These are phyloP conservation scores for Knufia petricola DNA, from an alignment of 2,329 filamentous ascomycete genomes.

Conservation along the genomic window DNA sequence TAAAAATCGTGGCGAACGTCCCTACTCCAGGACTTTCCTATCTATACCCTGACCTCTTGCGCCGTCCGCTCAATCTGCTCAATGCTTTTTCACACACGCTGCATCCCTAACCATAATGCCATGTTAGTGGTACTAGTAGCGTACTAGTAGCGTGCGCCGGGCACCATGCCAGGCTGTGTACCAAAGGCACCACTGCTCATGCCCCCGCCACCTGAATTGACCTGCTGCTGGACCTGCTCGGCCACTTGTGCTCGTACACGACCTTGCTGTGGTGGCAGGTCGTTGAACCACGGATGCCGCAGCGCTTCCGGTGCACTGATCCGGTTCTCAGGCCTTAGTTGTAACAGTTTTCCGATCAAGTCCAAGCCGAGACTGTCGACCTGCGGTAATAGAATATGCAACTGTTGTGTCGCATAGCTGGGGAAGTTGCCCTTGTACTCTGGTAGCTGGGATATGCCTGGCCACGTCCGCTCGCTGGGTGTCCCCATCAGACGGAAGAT, in stretches of 20 bases:
- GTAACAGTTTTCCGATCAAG: slow-evolving; percentile 80
- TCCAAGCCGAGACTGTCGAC: slow-evolving; percentile 83
- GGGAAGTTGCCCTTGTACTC: slow-evolving; percentile 96
- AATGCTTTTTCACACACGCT: not conserved
- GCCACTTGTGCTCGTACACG: slow-evolving; percentile 11
- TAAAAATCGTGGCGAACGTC: too few relatives aligned
- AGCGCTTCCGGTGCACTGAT: slow-evolving; percentile 81
- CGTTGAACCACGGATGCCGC: slow-evolving; percentile 83
- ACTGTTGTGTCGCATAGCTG: slow-evolving; percentile 85
- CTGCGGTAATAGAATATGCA: slow-evolving; percentile 76
- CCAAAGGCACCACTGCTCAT: slow-evolving; percentile 16
- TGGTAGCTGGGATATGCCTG: slow-evolving; percentile 87
- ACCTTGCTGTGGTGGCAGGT: slow-evolving; percentile 31
- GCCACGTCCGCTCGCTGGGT: slow-evolving; percentile 89
- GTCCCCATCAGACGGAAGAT: slow-evolving; percentile 99
- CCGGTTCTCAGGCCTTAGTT: slow-evolving; percentile 81
- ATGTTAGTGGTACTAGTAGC: too few relatives aligned
- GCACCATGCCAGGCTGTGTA: slow-evolving; percentile 19
- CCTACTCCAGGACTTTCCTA: not conserved
- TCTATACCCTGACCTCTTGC: not conserved
- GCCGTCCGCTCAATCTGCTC: not conserved
- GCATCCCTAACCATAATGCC: not conserved
- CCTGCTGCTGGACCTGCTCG: slow-evolving; percentile 12
- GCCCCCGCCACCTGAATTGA: not conserved
- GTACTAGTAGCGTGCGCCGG: slow-evolving; percentile 4